phyloP scores from a whole-genome alignment of 192 early-diverging fungal genomes.

The Podila minutissima region DNA sequence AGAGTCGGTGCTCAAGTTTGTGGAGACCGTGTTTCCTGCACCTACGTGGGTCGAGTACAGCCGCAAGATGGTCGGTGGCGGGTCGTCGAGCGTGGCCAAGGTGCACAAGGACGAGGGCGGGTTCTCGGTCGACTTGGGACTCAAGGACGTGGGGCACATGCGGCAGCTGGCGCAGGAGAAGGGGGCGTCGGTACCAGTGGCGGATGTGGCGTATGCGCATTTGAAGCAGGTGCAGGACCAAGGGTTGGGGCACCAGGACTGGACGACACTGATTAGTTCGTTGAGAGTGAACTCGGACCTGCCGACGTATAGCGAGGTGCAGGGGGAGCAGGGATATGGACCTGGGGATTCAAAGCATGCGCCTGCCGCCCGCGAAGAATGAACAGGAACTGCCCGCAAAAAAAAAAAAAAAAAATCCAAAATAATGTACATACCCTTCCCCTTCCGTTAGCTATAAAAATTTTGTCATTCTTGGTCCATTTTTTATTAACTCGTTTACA shows the following conservation, averaged over 20 bases:
- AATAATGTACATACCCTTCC: no score
- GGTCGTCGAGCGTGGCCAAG: not conserved
- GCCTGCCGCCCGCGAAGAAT: no score
- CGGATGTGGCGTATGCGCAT: constrained; percentile 38
- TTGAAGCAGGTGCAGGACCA: constrained; percentile 40
- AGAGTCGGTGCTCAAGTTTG: constrained; percentile 64
- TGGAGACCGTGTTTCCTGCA: constrained; percentile 62
- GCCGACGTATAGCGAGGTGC: not conserved
- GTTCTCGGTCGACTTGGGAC: constrained; percentile 55
- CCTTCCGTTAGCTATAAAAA: no score
- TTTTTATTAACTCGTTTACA: no score
- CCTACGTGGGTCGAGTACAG: constrained; percentile 45
- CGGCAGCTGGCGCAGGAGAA: constrained; percentile 48
- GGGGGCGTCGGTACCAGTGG: constrained; percentile 51
- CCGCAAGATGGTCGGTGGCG: constrained; percentile 25
- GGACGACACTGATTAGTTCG: constrained; percentile 30
- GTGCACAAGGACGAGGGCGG: constrained; percentile 30
- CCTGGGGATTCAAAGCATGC: no score
- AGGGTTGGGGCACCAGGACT: constrained; percentile 26
- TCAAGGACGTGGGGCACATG: constrained; percentile 63
- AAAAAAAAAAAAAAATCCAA: no score
- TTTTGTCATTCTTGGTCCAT: no score
- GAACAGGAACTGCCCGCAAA: no score
- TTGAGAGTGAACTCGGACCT: not conserved
- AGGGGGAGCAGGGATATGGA: no score